Evolutionary conservation across 768 basidiomycete genomes (phyloP).

Genomic region (Sporobolomyces phaffii): DNA sequence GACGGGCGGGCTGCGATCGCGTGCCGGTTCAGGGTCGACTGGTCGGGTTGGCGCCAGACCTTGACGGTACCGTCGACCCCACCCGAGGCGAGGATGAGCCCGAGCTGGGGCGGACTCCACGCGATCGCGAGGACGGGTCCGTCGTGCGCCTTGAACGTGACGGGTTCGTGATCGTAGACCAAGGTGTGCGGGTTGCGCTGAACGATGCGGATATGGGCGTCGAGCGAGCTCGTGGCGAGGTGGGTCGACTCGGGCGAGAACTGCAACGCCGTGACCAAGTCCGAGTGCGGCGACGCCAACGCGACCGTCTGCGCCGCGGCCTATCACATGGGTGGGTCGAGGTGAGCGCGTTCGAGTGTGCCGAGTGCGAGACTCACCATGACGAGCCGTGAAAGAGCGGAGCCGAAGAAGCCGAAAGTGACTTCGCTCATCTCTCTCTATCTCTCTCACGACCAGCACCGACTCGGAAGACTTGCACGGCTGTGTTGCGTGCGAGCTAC

Average conservation of each 20-base stretch:
- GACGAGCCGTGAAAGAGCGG: neutral
- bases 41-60: conserved; percentile 68
- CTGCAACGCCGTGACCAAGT: conserved; percentile 36
- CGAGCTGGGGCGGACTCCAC: conserved; percentile 93
- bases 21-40: neutral
- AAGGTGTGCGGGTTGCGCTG: neutral
- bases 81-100: conserved; percentile 73
- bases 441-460: neutral
- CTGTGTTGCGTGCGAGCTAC: no score
- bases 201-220: conserved; percentile 36
- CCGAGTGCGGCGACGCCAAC: conserved; percentile 16
- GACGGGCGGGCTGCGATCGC: conserved; percentile 3
- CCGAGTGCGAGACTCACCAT: conserved; percentile 5
- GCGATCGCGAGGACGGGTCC: conserved; percentile 74
- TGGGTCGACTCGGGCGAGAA: conserved; percentile 36
- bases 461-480: no score
- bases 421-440: neutral
- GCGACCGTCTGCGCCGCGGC: neutral
- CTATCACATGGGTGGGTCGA: no score
- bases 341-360: neutral
- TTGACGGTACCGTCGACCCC: conserved; percentile 89
- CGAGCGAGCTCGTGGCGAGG: conserved; percentile 39
- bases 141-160: conserved; percentile 71
- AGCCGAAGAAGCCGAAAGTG: no score
- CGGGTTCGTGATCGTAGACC: conserved; percentile 15